Percentiles rank a stretch among this genome's conserved stretches.
Conservation (phyloP, 2,329 filamentous ascomycete genomes). For the Ophiostoma sp. region DNA sequence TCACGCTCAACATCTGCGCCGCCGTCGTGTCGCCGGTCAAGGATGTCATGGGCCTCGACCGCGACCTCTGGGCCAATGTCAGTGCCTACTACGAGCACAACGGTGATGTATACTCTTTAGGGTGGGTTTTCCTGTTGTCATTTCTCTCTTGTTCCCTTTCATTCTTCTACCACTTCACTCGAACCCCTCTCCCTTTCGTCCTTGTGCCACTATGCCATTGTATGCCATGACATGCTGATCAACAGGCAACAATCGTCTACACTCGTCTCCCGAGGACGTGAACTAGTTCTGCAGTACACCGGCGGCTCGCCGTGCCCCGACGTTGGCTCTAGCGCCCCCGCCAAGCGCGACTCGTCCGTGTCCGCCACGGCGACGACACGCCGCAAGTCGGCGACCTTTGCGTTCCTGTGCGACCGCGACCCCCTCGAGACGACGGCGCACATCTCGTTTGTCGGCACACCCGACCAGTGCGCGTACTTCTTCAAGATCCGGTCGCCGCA, state of each 20-base stretch:
- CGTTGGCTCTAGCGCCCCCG: slow-evolving; percentile 25
- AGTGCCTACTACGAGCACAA: slow-evolving; percentile 69
- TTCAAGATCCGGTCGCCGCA: slow-evolving; percentile 86
- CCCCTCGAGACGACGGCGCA: slow-evolving; percentile 61
- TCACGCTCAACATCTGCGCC: slow-evolving; percentile 76
- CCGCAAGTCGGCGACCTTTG: slow-evolving; percentile 79
- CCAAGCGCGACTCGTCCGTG: slow-evolving; percentile 31
- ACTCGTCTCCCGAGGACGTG: slow-evolving; percentile 59
- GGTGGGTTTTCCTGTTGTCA: slow-evolving; percentile 45
- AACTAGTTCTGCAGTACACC: slow-evolving; percentile 71
- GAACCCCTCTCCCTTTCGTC: too few species aligned
- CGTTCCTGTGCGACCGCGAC: slow-evolving; percentile 87
- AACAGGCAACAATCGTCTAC: slow-evolving; percentile 50
- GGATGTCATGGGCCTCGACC: slow-evolving; percentile 59
- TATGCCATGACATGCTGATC: background rate
- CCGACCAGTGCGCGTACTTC: slow-evolving; percentile 90
- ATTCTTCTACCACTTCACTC: too few species aligned
- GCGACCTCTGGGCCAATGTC: slow-evolving; percentile 61
- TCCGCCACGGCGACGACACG: slow-evolving; percentile 36
- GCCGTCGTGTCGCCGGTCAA: slow-evolving; percentile 63
- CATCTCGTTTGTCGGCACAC: slow-evolving; percentile 79
- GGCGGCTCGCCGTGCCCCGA: slow-evolving; percentile 68
- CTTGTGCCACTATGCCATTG: background rate
- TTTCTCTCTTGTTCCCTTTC: background rate
- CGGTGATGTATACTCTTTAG: slow-evolving; percentile 66